phyloP scores from a whole-genome alignment of 305 asterid genomes.

The Lippia alba region DNA sequence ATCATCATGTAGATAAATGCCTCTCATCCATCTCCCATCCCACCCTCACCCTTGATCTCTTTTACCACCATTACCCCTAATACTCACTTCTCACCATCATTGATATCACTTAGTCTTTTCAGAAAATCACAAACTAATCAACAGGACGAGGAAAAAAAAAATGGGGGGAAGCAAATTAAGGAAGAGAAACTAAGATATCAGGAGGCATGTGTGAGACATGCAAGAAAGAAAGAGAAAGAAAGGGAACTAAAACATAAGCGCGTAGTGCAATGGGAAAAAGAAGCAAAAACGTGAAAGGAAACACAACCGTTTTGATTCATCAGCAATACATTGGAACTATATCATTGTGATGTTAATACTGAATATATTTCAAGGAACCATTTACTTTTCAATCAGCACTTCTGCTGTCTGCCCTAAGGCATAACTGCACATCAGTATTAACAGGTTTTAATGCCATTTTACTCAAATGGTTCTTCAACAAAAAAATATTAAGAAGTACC shows the following conservation, averaged over 20 bases:
- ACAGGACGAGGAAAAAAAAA: no score
- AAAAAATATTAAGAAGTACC: neutral
- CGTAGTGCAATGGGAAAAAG: neutral
- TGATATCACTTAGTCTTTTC: neutral
- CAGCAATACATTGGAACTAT: neutral
- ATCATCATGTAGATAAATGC: no score
- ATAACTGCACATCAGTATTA: slow-evolving; percentile 1
- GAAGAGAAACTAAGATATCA: neutral
- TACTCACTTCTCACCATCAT: slow-evolving; percentile 19
- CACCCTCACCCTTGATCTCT: slow-evolving; percentile 23
- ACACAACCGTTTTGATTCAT: neutral
- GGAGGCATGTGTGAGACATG: slow-evolving; percentile 1
- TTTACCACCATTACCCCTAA: slow-evolving; percentile 19
- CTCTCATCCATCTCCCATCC: neutral
- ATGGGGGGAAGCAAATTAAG: no score
- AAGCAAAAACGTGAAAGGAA: slow-evolving; percentile 1
- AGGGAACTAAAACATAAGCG: neutral
- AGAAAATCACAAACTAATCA: neutral
- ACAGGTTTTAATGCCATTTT: neutral
- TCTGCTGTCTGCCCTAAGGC: neutral
- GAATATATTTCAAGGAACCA: neutral
- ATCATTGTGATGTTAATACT: neutral
- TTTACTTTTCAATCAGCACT: neutral
- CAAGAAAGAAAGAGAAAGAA: neutral
- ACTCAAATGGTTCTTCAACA: neutral